These are phyloP conservation scores for Cutaneotrichosporon daszewskae DNA, from an alignment of 1,284 basidiomycete genomes.

Conservation along the genomic window DNA sequence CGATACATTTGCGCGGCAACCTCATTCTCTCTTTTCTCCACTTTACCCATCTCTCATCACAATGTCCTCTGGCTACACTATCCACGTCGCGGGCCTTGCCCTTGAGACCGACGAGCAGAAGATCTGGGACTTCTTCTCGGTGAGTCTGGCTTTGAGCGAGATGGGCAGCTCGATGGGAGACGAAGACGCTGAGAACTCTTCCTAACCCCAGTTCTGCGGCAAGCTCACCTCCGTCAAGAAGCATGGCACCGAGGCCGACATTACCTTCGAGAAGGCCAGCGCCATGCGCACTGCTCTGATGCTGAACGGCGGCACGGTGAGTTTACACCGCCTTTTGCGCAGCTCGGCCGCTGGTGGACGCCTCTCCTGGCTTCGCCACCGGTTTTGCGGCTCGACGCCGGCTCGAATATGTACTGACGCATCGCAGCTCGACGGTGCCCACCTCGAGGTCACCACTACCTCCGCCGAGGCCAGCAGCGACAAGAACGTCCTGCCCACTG, in stretches of 20 bases:
- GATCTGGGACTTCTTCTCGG: slow-evolving; percentile 47
- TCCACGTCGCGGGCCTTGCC: slow-evolving; percentile 47
- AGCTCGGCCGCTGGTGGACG: not conserved
- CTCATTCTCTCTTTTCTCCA: not conserved
- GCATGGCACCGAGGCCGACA: slow-evolving; percentile 42
- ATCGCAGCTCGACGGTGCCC: slow-evolving; percentile 45
- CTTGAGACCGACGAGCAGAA: slow-evolving; percentile 47
- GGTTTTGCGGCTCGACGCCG: too few relatives aligned
- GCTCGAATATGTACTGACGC: too few relatives aligned
- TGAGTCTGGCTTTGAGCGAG: not conserved
- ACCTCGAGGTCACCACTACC: slow-evolving; percentile 47
- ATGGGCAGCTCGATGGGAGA: not conserved
- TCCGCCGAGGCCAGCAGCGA: slow-evolving; percentile 34
- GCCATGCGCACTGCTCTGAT: slow-evolving; percentile 48
- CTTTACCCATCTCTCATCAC: not conserved
- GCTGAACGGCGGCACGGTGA: slow-evolving; percentile 47
- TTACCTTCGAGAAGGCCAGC: slow-evolving; percentile 48
- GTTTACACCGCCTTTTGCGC: too few relatives aligned
- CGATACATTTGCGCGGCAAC: too few relatives aligned
- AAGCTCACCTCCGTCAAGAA: slow-evolving; percentile 46
- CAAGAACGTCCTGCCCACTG: slow-evolving; percentile 20
- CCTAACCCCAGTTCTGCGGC: slow-evolving; percentile 39
- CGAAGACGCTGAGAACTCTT: not conserved
- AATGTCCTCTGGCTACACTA: slow-evolving; percentile 31
- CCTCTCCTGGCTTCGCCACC: too few relatives aligned